Percentiles rank a stretch among this genome's conserved stretches.
Conservation (phyloP, 371 early-diverging fungal species). For the Zychaea mexicana region DNA sequence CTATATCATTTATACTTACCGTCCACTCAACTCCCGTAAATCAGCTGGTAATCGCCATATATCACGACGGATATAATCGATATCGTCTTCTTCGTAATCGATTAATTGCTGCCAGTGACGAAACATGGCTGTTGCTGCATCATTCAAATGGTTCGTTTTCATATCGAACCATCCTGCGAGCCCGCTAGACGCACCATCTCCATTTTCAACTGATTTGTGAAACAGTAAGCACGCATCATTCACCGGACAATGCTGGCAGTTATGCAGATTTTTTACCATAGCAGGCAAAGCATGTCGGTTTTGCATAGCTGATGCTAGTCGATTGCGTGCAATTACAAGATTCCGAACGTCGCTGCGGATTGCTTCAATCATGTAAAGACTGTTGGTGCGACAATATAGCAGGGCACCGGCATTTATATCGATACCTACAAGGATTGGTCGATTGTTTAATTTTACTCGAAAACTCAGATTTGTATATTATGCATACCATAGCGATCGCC, state of each 20-base stretch:
- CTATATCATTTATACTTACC: conserved; percentile 12
- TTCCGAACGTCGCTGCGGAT: conserved; percentile 67
- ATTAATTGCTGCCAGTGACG: conserved; percentile 81
- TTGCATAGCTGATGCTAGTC: conserved; percentile 59
- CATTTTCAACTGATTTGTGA: conserved; percentile 77
- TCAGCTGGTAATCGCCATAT: conserved; percentile 76
- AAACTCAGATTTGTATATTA: too few relatives aligned
- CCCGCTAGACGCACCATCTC: conserved; percentile 57
- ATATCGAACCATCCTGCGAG: conserved; percentile 62
- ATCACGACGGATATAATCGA: conserved; percentile 67
- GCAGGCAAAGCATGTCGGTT: conserved; percentile 58
- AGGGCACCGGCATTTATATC: conserved; percentile 72
- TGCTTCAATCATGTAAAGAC: conserved; percentile 64
- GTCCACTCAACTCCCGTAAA: conserved; percentile 36
- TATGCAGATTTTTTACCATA: conserved; percentile 64
- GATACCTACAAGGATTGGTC: conserved; percentile 43
- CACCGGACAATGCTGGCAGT: conserved; percentile 74
- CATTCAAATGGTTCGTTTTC: conserved; percentile 64
- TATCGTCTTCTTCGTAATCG: conserved; percentile 79
- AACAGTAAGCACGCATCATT: conserved; percentile 69
- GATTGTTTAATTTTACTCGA: too few relatives aligned
- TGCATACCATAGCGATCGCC: conserved; percentile 79
- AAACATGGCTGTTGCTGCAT: conserved; percentile 66
- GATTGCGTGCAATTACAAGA: conserved; percentile 78
- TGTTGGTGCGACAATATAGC: conserved; percentile 72